phyloP scores from a whole-genome alignment of 1,284 basidiomycete species.

The Apiotrichum laibachii region DNA sequence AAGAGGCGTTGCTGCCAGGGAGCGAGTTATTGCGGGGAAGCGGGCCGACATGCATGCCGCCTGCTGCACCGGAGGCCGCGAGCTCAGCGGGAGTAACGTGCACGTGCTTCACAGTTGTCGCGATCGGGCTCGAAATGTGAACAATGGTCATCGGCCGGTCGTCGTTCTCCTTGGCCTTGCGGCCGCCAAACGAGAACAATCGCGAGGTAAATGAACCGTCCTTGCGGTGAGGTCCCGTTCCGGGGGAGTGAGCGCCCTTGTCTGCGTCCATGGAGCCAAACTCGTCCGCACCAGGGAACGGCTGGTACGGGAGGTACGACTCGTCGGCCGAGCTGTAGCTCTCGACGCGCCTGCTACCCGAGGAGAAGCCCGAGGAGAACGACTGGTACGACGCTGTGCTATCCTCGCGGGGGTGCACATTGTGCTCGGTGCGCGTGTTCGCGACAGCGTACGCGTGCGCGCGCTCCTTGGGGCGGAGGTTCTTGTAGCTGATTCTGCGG shows the following conservation, averaged over 20 bases:
- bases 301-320: neutral
- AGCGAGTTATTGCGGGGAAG: neutral
- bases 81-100: slow-evolving; percentile 14
- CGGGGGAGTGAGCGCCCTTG: neutral
- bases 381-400: neutral
- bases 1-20: neutral
- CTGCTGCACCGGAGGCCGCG: slow-evolving; percentile 3
- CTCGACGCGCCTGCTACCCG: neutral
- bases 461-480: slow-evolving; percentile 2
- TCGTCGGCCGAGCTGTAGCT: neutral
- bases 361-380: neutral
- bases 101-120: slow-evolving; percentile 11
- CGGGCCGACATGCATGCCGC: neutral
- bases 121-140: slow-evolving; percentile 18
- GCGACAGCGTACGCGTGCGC: slow-evolving; percentile 10
- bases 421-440: neutral
- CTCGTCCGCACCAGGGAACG: slow-evolving; percentile 1
- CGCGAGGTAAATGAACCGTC: slow-evolving; percentile 11
- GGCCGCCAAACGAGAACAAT: slow-evolving; percentile 11
- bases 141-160: slow-evolving; percentile 11
- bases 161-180: slow-evolving; percentile 6
- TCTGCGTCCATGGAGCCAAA: neutral
- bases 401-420: neutral
- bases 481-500: neutral
- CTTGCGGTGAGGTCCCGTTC: neutral